Base-by-base conservation (phyloP, 345 rosid species). In the Tarenaya hassleriana region DNA sequence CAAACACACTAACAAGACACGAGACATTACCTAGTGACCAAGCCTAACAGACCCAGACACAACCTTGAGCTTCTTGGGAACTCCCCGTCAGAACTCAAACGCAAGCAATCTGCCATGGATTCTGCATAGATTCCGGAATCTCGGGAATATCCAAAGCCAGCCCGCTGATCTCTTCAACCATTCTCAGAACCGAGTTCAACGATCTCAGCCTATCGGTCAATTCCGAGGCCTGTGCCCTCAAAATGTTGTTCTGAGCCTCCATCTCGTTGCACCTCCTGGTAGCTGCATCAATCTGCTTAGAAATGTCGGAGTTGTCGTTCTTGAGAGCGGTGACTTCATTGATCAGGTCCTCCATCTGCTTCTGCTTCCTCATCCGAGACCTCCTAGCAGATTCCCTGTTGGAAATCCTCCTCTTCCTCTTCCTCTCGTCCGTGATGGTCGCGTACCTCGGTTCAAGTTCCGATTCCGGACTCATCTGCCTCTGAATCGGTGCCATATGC, bases 371-470 rank as follows among this genome's bases (percentile, higher is more conserved):
- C 95, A 65, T 56, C 49, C 98, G 69, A 10, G 95, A 92, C 24
- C 96, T 70, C 63, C 90, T 68, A 0, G 96, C 95, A 0, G 98
- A 92, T 64, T 87, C 98, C 9, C 95, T 68, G 68, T 92, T 92
- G 6, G 98, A 84, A 13, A 79, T 64, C 95, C 79, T 82, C 41
- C 95, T 76, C 87, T 82, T 91, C 74, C 95, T 69, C 52, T 83
- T 92, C 86, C 71, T 79, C 55, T 83, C 96, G 19, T 86, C 95
- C 8, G 64, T 58, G 0, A 70, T 40, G 15, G 57, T n/a, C 0
- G 75, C 68, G 9, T 62, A 64, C 12, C 68, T 72, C 16, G 78
- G 88, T 43, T 80, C 91, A 0, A 73, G 60, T 29, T 84, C 95
- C 1, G 92, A 80, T n/a, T 83, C 84, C 0, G 88, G 82, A 72